Conservation (phyloP, 495 filamentous ascomycete species). For the Trichodelitschia bisporula region DNA sequence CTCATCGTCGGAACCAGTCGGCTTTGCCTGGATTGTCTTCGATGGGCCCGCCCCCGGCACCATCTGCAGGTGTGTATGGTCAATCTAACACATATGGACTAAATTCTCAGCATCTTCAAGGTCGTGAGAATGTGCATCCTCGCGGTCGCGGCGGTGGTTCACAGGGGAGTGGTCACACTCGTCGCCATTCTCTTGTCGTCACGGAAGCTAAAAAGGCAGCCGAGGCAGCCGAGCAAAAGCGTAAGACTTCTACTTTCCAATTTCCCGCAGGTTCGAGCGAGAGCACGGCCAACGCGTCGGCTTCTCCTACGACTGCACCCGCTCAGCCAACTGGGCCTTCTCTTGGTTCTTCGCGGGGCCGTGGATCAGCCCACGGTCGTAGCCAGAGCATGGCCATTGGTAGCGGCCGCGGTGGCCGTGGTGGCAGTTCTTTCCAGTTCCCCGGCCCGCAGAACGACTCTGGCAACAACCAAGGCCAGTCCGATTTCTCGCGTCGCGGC, state of each 20-base stretch:
- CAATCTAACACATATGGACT: slow-evolving; percentile 80
- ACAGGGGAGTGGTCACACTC: slow-evolving; percentile 57
- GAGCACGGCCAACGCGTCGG: slow-evolving; percentile 14
- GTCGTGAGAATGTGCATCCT: slow-evolving; percentile 41
- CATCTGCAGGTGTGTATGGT: slow-evolving; percentile 83
- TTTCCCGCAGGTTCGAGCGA: slow-evolving; percentile 62
- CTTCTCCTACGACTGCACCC: slow-evolving; percentile 9
- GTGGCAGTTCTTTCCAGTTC: slow-evolving; percentile 46
- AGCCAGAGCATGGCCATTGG: slow-evolving; percentile 49
- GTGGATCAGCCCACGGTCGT: slow-evolving; percentile 27
- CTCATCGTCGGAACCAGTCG: slow-evolving; percentile 95
- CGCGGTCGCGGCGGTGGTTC: slow-evolving; percentile 50
- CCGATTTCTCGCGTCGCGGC: slow-evolving; percentile 47
- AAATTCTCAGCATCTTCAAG: slow-evolving; percentile 33
- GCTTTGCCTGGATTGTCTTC: slow-evolving; percentile 69
- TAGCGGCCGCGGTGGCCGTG: slow-evolving; percentile 29
- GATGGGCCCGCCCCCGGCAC: slow-evolving; percentile 84
- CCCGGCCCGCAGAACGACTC: slow-evolving; percentile 21
- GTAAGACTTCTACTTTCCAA: slow-evolving; percentile 80
- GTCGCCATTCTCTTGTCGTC: slow-evolving; percentile 82
- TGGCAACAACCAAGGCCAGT: slow-evolving; percentile 16
- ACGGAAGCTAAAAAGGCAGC: slow-evolving; percentile 96
- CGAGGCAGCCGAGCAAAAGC: slow-evolving; percentile 87
- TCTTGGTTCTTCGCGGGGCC: slow-evolving; percentile 18
- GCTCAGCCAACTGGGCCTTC: slow-evolving; percentile 22